phyloP scores from a whole-genome alignment of 345 rosid genomes.

The Syzygium oleosum region DNA sequence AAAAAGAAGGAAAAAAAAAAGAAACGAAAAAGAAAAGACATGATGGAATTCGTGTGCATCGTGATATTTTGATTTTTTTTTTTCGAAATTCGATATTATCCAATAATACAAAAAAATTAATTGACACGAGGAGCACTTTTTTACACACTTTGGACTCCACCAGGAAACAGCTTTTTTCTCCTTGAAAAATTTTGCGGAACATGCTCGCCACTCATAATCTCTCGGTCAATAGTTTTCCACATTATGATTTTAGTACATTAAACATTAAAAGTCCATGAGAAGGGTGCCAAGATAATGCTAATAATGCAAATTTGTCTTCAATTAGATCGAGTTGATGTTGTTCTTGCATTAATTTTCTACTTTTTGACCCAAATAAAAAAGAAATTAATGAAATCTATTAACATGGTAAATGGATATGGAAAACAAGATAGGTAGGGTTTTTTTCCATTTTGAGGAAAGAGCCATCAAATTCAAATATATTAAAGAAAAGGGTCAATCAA shows the following conservation, averaged over 20 bases:
- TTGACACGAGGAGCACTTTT: background rate
- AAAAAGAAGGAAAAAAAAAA: background rate
- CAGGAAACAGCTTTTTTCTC: background rate
- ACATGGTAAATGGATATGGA: background rate
- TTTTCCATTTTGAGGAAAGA: background rate
- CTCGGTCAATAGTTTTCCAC: background rate
- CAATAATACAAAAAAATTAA: background rate
- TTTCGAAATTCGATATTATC: background rate
- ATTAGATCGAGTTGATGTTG: background rate
- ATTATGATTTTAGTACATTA: background rate
- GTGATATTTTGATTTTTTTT: background rate
- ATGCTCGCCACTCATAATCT: background rate
- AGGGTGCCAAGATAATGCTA: background rate
- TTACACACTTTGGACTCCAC: background rate
- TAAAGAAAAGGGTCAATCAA: background rate
- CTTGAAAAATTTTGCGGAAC: background rate
- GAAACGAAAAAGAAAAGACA: background rate
- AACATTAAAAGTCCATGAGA: background rate
- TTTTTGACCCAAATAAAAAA: background rate
- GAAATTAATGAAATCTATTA: background rate
- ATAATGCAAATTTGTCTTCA: background rate
- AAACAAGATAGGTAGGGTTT: background rate
- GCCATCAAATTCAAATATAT: background rate
- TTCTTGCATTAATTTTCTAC: background rate
- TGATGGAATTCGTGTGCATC: background rate